Evolutionary conservation across 345 rosid species (phyloP).

Genomic region (Psidium guajava): DNA sequence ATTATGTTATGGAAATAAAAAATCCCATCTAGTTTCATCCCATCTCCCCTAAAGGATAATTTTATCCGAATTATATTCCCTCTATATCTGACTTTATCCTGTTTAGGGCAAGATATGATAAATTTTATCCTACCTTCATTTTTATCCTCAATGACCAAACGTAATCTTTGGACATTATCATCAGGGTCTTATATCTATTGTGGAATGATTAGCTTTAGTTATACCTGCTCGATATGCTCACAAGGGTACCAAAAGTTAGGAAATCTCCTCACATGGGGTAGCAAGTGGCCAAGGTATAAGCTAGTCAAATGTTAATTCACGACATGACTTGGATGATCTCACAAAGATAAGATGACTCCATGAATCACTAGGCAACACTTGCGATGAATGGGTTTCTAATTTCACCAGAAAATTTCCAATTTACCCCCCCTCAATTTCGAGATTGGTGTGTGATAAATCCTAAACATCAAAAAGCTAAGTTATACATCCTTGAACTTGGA

Average conservation of each 20-base stretch:
- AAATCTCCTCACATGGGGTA: background rate
- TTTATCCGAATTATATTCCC: too few species aligned
- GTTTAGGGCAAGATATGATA: too few species aligned
- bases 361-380: background rate
- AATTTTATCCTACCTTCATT: too few species aligned
- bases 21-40: too few species aligned
- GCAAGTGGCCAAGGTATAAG: background rate
- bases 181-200: background rate
- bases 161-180: background rate
- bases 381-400: background rate
- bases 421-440: background rate
- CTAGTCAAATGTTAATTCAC: fast-evolving
- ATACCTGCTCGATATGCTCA: background rate
- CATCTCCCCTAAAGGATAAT: too few species aligned
- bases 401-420: background rate
- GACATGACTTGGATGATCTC: background rate
- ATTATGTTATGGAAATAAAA: too few species aligned
- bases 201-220: background rate
- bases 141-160: too few species aligned
- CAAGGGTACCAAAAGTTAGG: fast-evolving
- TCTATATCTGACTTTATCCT: too few species aligned
- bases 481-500: background rate
- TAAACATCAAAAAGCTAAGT: background rate
- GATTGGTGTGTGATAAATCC: background rate
- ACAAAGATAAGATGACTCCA: background rate